Evolutionary conservation across 495 filamentous ascomycete genomes (phyloP).

Genomic region (Neurospora sublineolata): DNA sequence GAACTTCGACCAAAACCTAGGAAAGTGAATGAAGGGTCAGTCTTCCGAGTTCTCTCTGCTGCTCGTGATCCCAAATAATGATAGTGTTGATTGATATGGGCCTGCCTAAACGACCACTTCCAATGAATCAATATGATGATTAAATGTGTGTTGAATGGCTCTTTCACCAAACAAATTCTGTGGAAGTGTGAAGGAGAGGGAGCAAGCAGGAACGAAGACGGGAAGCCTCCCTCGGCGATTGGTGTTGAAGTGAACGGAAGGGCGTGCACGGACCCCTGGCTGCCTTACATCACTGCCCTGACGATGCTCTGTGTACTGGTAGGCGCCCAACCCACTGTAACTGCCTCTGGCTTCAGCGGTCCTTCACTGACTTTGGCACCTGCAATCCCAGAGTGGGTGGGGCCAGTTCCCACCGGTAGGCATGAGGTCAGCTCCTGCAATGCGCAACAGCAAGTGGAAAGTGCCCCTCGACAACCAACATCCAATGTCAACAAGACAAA

Average conservation of each 20-base stretch:
- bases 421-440: background rate
- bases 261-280: background rate
- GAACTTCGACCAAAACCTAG: background rate
- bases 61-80: background rate
- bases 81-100: background rate
- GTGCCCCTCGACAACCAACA: background rate
- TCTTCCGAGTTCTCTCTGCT: background rate
- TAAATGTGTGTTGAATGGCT: background rate
- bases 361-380: background rate
- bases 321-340: background rate
- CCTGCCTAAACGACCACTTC: background rate
- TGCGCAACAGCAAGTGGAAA: background rate
- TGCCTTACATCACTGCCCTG: background rate
- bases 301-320: background rate
- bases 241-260: background rate
- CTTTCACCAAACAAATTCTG: background rate
- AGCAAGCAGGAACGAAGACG: background rate
- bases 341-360: background rate
- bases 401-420: background rate
- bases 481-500: background rate
- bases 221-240: background rate
- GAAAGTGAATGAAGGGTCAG: background rate
- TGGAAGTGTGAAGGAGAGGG: background rate
- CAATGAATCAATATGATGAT: background rate
- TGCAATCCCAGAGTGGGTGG: background rate